These are phyloP conservation scores for Flaveria ramosissima DNA, from an alignment of 129 eudicot species.

Conservation along the genomic window DNA sequence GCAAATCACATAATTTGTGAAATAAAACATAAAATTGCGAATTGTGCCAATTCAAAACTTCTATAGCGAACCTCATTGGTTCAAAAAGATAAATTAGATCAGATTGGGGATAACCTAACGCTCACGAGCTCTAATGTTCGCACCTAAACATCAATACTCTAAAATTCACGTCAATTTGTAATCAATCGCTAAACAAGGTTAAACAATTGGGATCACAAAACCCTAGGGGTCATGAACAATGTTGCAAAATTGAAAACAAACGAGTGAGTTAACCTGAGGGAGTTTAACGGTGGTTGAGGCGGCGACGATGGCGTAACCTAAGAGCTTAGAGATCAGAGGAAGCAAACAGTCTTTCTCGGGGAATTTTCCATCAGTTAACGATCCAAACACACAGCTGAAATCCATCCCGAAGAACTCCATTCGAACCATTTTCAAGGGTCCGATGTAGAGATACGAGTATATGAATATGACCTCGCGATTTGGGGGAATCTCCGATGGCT, in stretches of 20 bases:
- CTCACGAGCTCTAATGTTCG: no score
- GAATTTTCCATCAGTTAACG: conserved; percentile 56
- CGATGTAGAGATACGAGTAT: neutral
- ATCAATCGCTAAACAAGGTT: neutral
- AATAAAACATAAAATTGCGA: neutral
- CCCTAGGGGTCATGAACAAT: neutral
- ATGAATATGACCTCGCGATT: neutral
- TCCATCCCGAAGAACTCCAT: conserved; percentile 87
- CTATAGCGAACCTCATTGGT: neutral
- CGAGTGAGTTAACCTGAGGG: conserved; percentile 60
- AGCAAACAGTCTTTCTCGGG: conserved; percentile 86
- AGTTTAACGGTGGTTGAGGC: conserved; percentile 96
- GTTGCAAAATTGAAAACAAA: neutral
- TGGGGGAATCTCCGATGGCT: conserved; percentile 30
- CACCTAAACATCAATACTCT: neutral
- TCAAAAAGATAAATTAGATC: neutral
- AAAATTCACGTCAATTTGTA: conserved; percentile 6
- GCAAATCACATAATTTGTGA: neutral
- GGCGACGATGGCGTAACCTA: conserved; percentile 89
- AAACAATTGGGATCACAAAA: conserved; percentile 16
- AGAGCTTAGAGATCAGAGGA: conserved; percentile 82
- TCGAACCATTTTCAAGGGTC: conserved; percentile 43
- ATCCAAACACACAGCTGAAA: conserved; percentile 67
- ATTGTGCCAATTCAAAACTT: neutral
- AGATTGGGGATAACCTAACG: neutral